Conservation (phyloP, 73 alveolate species). For the Durusdinium trenchii region DNA sequence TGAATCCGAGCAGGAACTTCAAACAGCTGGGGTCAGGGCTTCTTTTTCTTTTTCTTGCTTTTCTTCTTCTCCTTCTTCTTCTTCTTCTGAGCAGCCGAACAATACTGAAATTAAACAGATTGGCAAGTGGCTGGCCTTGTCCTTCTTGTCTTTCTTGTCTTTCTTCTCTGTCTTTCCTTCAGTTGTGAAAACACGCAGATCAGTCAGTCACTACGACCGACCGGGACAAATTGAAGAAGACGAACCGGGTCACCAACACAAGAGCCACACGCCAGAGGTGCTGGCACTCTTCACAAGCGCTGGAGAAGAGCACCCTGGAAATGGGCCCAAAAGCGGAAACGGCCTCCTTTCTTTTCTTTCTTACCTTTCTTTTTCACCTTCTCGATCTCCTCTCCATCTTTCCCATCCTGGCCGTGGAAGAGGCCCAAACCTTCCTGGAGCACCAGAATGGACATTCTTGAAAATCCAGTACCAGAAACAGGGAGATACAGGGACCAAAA, state of each 20-base stretch:
- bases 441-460: no score
- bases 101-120: neutral
- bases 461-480: no score
- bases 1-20: neutral
- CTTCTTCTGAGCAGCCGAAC: neutral
- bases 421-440: no score
- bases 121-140: neutral
- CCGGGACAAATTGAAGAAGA: no score
- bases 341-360: neutral
- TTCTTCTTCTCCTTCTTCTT: slow-evolving; percentile 33
- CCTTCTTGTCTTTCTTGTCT: slow-evolving; percentile 28
- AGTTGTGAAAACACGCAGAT: neutral
- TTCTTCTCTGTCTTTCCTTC: neutral
- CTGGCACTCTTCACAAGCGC: no score
- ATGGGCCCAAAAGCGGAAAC: neutral
- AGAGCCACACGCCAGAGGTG: no score
- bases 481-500: no score
- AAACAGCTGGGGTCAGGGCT: neutral
- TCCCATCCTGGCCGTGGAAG: neutral
- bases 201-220: neutral
- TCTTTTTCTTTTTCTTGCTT: slow-evolving; percentile 44
- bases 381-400: neutral
- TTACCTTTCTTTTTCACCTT: neutral
- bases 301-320: no score
- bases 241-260: no score